A percentile compares a stretch with the other conserved stretches of the same genome.
These are phyloP conservation scores for Asclepias syriaca DNA, from an alignment of 257 asterid species.

Conservation along the genomic window DNA sequence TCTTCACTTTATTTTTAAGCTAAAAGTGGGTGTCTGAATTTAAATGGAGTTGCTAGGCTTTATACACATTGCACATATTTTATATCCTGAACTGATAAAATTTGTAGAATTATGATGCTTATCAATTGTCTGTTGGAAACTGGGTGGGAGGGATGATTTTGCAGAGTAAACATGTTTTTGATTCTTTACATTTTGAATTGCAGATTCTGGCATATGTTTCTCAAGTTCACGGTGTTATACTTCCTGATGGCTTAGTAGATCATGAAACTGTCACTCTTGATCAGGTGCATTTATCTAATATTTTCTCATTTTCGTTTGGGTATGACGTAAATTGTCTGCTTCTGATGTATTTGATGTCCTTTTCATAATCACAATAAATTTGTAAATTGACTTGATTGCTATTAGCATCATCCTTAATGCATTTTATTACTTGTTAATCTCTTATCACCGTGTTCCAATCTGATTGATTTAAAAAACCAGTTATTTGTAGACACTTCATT, in stretches of 20 bases:
- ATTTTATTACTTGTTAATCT: neutral
- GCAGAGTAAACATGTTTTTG: neutral
- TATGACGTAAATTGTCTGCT: neutral
- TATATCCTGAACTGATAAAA: neutral
- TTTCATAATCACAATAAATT: neutral
- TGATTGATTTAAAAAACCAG: neutral
- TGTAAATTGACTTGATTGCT: neutral
- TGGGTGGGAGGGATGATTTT: neutral
- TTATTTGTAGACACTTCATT: neutral
- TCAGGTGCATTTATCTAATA: conserved; percentile 42
- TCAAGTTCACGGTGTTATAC: conserved; percentile 82
- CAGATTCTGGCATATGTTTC: conserved; percentile 98
- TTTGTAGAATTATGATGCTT: neutral
- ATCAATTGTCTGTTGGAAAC: neutral
- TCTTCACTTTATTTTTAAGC: neutral
- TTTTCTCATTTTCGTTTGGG: conserved; percentile 12
- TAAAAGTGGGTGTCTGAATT: neutral
- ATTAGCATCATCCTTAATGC: neutral
- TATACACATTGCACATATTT: neutral
- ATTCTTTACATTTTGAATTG: conserved; percentile 13
- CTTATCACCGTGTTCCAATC: neutral
- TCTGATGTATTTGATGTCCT: neutral
- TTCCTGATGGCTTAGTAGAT: conserved; percentile 72
- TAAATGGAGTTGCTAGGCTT: neutral
- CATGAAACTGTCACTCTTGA: conserved; percentile 64